phyloP scores from a whole-genome alignment of 345 rosid genomes.

The Eucalyptus regnans region DNA sequence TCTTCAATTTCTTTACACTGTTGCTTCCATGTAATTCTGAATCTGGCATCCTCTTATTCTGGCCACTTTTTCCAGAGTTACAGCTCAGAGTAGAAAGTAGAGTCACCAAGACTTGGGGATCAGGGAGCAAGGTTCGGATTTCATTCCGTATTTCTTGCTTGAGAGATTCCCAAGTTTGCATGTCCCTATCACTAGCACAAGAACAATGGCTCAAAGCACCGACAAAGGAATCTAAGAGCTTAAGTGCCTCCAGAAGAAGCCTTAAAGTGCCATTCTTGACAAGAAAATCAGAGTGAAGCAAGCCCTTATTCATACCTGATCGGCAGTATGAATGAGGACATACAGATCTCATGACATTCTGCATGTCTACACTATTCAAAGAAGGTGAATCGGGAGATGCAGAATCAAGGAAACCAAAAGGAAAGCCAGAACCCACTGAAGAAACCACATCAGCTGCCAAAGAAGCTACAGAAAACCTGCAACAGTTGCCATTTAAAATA shows the following conservation, averaged over 20 bases:
- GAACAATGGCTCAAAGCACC: constrained; percentile 20
- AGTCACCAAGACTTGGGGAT: constrained; percentile 67
- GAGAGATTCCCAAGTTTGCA: constrained; percentile 28
- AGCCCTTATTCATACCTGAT: constrained; percentile 65
- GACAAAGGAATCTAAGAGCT: constrained; percentile 53
- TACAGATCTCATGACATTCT: constrained; percentile 50
- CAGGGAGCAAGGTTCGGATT: constrained; percentile 60
- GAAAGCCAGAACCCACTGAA: constrained; percentile 32
- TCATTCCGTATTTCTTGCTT: constrained; percentile 56
- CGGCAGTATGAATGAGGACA: constrained; percentile 69
- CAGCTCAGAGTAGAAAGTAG: constrained; percentile 41
- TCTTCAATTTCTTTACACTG: constrained; percentile 33
- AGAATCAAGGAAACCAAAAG: constrained; percentile 46
- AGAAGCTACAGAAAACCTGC: constrained; percentile 78
- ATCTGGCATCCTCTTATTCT: constrained; percentile 41
- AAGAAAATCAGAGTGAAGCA: constrained; percentile 72
- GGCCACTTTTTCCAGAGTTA: constrained; percentile 7
- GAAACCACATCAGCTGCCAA: constrained; percentile 73
- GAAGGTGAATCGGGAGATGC: constrained; percentile 21
- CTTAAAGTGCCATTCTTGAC: constrained; percentile 82
- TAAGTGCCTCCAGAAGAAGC: constrained; percentile 68
- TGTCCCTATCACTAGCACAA: constrained; percentile 7
- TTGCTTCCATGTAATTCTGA: constrained; percentile 7
- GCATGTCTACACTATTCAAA: constrained; percentile 33
- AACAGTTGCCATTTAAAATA: constrained; percentile 21